These are phyloP conservation scores for Achaetomium macrosporum DNA, from an alignment of 2,329 filamentous ascomycete species.

Conservation along the genomic window DNA sequence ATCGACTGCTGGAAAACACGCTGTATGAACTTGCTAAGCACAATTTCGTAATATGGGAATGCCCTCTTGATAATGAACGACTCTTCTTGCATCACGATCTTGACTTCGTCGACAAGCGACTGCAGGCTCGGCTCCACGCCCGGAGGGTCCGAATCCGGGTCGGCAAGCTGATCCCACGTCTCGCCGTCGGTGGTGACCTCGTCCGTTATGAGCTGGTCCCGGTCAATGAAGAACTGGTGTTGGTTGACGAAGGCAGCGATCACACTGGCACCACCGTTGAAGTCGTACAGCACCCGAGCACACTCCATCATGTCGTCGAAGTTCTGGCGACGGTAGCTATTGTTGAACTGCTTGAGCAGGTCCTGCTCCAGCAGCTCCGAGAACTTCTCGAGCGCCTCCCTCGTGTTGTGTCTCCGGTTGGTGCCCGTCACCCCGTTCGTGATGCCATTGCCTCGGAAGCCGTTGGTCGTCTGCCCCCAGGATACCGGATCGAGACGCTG, in stretches of 20 bases:
- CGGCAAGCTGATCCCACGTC: conserved; percentile 85
- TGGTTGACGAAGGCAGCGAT: conserved; percentile 97
- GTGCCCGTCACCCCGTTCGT: conserved; percentile 43
- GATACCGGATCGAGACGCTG: conserved; percentile 77
- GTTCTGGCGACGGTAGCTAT: conserved; percentile 90
- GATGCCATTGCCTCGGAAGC: conserved; percentile 43
- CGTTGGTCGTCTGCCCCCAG: conserved; percentile 59
- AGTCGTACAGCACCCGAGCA: conserved; percentile 87
- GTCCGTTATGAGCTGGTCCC: conserved; percentile 84
- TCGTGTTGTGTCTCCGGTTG: conserved; percentile 57
- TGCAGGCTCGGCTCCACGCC: conserved; percentile 89
- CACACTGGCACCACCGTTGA: conserved; percentile 91
- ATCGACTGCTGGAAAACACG: conserved; percentile 97
- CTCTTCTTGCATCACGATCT: conserved; percentile 92
- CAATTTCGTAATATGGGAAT: conserved; percentile 93
- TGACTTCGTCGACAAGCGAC: conserved; percentile 88
- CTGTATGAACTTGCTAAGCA: conserved; percentile 87
- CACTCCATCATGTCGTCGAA: conserved; percentile 98
- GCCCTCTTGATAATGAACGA: conserved; percentile 94
- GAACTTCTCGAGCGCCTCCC: conserved; percentile 93
- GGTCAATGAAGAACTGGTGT: conserved; percentile 98
- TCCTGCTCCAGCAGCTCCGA: conserved; percentile 94
- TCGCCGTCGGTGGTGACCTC: conserved; percentile 71
- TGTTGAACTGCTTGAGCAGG: conserved; percentile 90
- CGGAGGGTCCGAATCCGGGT: conserved; percentile 87